Evolutionary conservation across 2,329 filamentous ascomycete genomes (phyloP).

Genomic region (Didymosphaeria variabile): DNA sequence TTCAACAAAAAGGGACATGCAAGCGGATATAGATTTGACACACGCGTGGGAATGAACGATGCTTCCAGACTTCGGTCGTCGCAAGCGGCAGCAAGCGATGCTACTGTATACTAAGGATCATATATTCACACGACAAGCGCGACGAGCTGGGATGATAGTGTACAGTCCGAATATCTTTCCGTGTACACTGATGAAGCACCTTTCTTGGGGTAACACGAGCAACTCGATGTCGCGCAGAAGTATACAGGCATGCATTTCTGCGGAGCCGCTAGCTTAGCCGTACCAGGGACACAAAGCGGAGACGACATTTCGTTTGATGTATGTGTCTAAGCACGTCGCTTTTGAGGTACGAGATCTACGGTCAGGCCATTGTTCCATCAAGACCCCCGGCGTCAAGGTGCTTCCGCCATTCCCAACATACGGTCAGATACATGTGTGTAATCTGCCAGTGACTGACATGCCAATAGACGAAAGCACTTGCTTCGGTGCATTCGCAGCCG

Average conservation of each 20-base stretch:
- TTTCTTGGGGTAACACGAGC: background rate
- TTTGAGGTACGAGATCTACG: no score
- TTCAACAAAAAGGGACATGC: no score
- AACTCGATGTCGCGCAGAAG: background rate
- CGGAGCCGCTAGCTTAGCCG: background rate
- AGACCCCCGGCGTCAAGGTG: no score
- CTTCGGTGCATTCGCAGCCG: no score
- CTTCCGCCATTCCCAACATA: no score
- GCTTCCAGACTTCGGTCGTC: background rate
- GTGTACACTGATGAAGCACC: background rate
- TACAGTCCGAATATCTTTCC: background rate
- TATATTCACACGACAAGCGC: background rate
- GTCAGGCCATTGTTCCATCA: no score
- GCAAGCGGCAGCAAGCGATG: background rate
- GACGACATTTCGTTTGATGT: background rate
- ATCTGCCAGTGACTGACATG: no score
- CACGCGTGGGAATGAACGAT: background rate
- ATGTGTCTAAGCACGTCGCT: no score
- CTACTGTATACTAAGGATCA: background rate
- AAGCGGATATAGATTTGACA: no score
- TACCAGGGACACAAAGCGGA: background rate
- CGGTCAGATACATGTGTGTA: no score
- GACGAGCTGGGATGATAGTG: background rate
- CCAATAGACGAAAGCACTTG: no score
- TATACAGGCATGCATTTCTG: background rate